Evolutionary conservation across 495 filamentous ascomycete genomes (phyloP), one percentile per base, ranked within the genome.

Genomic region (Penicillium turbatum): DNA sequence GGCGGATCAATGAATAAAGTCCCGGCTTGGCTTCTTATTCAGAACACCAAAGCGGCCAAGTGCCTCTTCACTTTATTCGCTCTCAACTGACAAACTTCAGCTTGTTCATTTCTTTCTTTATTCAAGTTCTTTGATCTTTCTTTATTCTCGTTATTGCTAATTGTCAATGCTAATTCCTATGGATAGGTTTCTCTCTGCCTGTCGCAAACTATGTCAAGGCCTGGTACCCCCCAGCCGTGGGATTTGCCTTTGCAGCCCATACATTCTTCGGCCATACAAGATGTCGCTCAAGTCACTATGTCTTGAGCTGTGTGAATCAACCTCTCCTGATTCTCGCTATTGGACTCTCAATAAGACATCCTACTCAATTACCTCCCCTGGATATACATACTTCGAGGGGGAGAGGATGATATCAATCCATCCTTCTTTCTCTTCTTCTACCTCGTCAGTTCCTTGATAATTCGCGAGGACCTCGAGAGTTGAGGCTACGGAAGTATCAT

Each of bases 211-310:
- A 13, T 53, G 50, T 44, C 41, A 29, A 29, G 40, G 15, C 10
- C 41, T 6, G 41, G 9, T 44, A 17, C 8, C 37, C 21, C 15
- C 26, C 26, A n/a, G 13, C 40, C 40, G 24, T 9, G 26, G 41
- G 3, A 24, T 43, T 43, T 55, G 52, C 30, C 37, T 55, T 35
- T 43, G 49, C 49, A 27, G 21, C 49, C 49, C 29, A 43, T 51
- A 51, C 49, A 43, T 51, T 51, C 39, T 24, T 51, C 49, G 21
- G 27, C 24, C 3, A 44, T 30, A 44, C 41, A 16, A 11, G 9
- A 35, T 3, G 4, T 43, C 1, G 15, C 16, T 42, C 30, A 37
- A 45, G 15, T 19, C 44, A 41, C 13, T 8, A 44, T 47, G 42
- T 55, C 43, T 40, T 48, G 36, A 42, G 26, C 24, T 13, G 9